Evolutionary conservation across 495 filamentous ascomycete species (phyloP).

Genomic region (Copromyces sp.): DNA sequence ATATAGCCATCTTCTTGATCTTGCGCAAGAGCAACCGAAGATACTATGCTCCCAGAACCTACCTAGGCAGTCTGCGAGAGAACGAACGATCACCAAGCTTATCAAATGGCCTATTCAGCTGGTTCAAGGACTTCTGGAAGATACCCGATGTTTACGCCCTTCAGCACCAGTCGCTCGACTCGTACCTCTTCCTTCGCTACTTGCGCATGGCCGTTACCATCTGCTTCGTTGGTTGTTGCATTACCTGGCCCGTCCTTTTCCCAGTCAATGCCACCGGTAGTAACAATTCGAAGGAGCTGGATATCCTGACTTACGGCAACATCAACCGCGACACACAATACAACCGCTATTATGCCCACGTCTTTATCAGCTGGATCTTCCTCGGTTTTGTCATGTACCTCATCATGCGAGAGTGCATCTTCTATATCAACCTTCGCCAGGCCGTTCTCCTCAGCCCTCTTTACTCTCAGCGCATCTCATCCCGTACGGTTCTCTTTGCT

Average conservation of each 20-base stretch:
- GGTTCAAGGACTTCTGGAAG: conserved; percentile 66
- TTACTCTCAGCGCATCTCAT: conserved; percentile 83
- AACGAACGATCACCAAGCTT: conserved; percentile 58
- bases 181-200: conserved; percentile 80
- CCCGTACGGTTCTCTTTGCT: conserved; percentile 85
- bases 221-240: conserved; percentile 66
- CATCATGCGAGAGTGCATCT: conserved; percentile 85
- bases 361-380: conserved; percentile 63
- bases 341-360: conserved; percentile 68
- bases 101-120: conserved; percentile 61
- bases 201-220: conserved; percentile 62
- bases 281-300: conserved; percentile 51
- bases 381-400: conserved; percentile 80
- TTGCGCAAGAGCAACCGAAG: conserved; percentile 62
- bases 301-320: conserved; percentile 72
- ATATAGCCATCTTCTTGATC: conserved; percentile 63
- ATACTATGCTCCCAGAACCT: conserved; percentile 82
- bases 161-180: conserved; percentile 82
- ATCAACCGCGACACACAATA: conserved; percentile 38
- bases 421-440: conserved; percentile 91
- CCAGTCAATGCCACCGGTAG: conserved; percentile 81
- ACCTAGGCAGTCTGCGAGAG: conserved; percentile 62
- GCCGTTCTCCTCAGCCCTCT: conserved; percentile 84
- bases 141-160: conserved; percentile 77
- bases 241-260: conserved; percentile 81